A percentile compares a stretch with the other conserved stretches of the same genome.
These are phyloP conservation scores for Saussurea involucrata DNA, from an alignment of 129 eudicot species.

Conservation along the genomic window DNA sequence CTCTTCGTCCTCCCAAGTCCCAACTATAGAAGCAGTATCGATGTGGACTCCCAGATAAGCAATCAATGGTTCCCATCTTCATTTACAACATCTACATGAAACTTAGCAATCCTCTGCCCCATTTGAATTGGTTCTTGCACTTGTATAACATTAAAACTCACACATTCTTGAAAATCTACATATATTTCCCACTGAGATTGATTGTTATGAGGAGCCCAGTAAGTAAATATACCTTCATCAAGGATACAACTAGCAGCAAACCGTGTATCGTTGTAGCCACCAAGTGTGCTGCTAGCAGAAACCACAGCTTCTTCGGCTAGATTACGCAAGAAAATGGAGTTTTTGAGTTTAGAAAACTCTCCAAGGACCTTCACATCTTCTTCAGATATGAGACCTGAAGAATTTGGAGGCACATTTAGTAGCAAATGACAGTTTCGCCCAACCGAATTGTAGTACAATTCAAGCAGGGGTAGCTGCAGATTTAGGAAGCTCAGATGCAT, in stretches of 20 bases:
- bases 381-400: constrained; percentile 78
- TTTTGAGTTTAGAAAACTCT: constrained; percentile 57
- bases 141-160: constrained; percentile 56
- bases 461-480: constrained; percentile 61
- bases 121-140: constrained; percentile 80
- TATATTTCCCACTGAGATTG: constrained; percentile 43
- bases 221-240: constrained; percentile 54
- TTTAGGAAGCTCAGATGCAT: constrained; percentile 63
- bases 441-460: constrained; percentile 74
- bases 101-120: constrained; percentile 73
- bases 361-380: constrained; percentile 66
- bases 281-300: constrained; percentile 68
- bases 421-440: constrained; percentile 82
- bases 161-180: constrained; percentile 39
- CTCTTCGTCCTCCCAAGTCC: too few species aligned
- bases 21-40: too few species aligned
- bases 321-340: constrained; percentile 52
- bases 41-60: too few species aligned
- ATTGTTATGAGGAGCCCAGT: constrained; percentile 69
- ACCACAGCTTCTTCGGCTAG: constrained; percentile 46
- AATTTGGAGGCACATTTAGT: constrained; percentile 81
- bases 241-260: constrained; percentile 37
- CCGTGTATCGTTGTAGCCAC: constrained; percentile 33
- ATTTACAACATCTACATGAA: constrained; percentile 49
- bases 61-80: constrained; percentile 37